Percentiles rank a stretch among this genome's conserved stretches.
phyloP scores from a whole-genome alignment of 2,329 filamentous ascomycete genomes.

The Parasarocladium wereldwijsianum region DNA sequence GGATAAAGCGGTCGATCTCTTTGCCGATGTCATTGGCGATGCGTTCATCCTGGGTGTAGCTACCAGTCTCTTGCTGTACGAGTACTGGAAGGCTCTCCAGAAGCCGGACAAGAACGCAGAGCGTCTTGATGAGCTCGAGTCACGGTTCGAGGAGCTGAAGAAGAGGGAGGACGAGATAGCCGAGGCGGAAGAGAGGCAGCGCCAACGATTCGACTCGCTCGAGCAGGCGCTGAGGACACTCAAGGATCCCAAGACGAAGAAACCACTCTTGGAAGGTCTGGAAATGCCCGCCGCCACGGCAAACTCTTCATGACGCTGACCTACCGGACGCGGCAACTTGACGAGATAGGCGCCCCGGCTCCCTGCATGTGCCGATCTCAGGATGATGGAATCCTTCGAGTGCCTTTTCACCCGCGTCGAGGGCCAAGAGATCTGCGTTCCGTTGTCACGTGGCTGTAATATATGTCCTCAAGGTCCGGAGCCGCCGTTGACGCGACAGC shows the following conservation, averaged over 20 bases:
- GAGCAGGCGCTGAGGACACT: constrained; percentile 37
- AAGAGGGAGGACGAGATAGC: constrained; percentile 34
- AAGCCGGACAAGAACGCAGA: constrained; percentile 46
- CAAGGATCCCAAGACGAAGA: constrained; percentile 42
- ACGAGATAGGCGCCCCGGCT: too few species aligned
- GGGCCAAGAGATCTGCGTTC: neutral
- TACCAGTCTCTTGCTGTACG: constrained; percentile 41
- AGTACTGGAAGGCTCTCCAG: constrained; percentile 41
- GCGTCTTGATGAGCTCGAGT: constrained; percentile 33
- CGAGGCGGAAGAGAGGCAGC: constrained; percentile 26
- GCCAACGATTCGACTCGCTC: constrained; percentile 33
- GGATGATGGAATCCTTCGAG: neutral
- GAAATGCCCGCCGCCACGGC: constrained; percentile 11
- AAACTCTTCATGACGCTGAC: constrained; percentile 6
- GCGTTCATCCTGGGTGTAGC: constrained; percentile 48
- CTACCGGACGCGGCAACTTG: too few species aligned
- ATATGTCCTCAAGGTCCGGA: too few species aligned
- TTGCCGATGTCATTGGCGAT: constrained; percentile 51
- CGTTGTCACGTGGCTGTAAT: too few species aligned
- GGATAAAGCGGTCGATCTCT: constrained; percentile 49
- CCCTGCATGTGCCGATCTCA: too few species aligned
- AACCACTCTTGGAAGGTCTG: constrained; percentile 25
- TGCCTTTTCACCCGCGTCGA: neutral
- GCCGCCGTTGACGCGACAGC: too few species aligned
- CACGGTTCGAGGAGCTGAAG: constrained; percentile 33